Evolutionary conservation across 208 protist genomes (phyloP).

Genomic region (Wallacemonas sp.): DNA sequence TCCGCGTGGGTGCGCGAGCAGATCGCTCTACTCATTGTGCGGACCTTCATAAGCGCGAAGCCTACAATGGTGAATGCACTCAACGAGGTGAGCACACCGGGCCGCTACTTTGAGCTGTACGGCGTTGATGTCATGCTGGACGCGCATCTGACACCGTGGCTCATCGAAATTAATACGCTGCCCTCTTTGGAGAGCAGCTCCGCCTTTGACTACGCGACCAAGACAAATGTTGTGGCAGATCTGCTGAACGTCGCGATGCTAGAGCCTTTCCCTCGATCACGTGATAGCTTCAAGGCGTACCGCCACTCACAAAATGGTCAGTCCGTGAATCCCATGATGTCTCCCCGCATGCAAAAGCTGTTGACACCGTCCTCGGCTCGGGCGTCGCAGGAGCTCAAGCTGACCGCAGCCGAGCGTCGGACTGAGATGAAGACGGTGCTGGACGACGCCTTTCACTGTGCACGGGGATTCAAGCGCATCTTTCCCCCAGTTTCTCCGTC

Average conservation of each 20-base stretch:
- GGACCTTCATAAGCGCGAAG: conserved; percentile 67
- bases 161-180: conserved; percentile 93
- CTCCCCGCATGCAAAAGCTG: conserved; percentile 9
- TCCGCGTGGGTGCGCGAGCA: conserved; percentile 51
- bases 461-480: conserved; percentile 79
- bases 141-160: conserved; percentile 55
- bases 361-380: conserved; percentile 17
- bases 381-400: conserved; percentile 12
- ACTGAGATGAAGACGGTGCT: conserved; percentile 57
- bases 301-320: neutral
- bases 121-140: conserved; percentile 93
- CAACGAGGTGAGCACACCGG: conserved; percentile 23
- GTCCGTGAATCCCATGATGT: conserved; percentile 3
- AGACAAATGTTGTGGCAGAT: conserved; percentile 86
- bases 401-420: conserved; percentile 22
- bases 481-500: conserved; percentile 60
- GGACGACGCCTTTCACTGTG: conserved; percentile 65
- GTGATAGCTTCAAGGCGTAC: neutral
- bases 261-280: conserved; percentile 63
- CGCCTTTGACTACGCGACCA: conserved; percentile 84
- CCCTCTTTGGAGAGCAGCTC: conserved; percentile 90
- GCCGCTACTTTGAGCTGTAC: conserved; percentile 88
- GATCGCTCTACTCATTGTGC: conserved; percentile 72
- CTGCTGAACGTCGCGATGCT: conserved; percentile 85
- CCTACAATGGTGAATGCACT: conserved; percentile 28